phyloP scores from a whole-genome alignment of 192 early-diverging fungal genomes.

The Lobosporangium transversale region DNA sequence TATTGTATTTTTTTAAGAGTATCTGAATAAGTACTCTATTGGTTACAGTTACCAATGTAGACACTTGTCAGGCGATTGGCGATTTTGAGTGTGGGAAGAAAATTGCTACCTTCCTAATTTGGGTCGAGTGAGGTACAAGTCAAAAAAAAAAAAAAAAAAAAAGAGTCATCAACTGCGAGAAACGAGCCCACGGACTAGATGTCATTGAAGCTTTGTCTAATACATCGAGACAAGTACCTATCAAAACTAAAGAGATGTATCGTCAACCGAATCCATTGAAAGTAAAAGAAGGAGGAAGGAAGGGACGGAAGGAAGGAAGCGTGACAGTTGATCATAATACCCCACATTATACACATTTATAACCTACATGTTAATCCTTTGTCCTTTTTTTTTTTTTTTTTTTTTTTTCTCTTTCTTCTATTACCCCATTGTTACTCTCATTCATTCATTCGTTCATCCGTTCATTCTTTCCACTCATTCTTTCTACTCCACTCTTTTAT shows the following conservation, averaged over 20 bases:
- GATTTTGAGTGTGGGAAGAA: constrained; percentile 42
- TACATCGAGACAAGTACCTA: neutral
- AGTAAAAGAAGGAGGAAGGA: too few relatives aligned
- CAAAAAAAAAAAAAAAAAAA: neutral
- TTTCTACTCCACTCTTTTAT: constrained; percentile 5
- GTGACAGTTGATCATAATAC: too few relatives aligned
- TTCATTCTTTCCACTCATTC: constrained; percentile 1
- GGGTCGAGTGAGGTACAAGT: constrained; percentile 2
- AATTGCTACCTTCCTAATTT: constrained; percentile 16
- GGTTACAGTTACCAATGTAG: too few relatives aligned
- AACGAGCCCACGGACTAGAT: neutral
- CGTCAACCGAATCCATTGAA: neutral
- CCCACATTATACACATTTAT: too few relatives aligned
- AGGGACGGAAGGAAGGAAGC: too few relatives aligned
- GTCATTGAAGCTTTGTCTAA: too few relatives aligned
- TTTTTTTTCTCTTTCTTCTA: neutral
- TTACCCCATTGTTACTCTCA: neutral
- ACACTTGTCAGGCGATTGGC: too few relatives aligned
- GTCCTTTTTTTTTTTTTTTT: constrained; percentile 3
- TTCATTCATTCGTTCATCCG: constrained; percentile 1
- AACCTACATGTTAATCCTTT: neutral
- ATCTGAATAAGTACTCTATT: too few relatives aligned
- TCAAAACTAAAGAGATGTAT: too few relatives aligned
- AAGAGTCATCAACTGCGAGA: constrained; percentile 18
- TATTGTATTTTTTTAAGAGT: too few relatives aligned